These are phyloP conservation scores for Acacia concinna DNA, from an alignment of 331 rosid genomes.

Conservation along the genomic window DNA sequence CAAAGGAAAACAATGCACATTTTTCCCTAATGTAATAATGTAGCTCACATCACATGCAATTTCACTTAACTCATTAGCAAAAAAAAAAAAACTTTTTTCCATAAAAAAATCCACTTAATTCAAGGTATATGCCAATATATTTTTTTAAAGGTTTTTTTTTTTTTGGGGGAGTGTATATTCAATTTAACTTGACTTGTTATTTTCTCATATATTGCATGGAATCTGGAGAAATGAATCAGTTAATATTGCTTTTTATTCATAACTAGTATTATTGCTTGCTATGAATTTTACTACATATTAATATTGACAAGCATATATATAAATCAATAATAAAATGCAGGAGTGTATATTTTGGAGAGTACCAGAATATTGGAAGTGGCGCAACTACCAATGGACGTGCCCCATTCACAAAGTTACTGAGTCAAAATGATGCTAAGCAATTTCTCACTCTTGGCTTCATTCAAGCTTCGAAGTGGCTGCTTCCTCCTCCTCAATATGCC, in stretches of 20 bases:
- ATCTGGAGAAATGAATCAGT: not conserved
- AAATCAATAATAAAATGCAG: slow-evolving; percentile 29
- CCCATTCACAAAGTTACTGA: slow-evolving; percentile 34
- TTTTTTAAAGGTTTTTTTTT: too few relatives aligned
- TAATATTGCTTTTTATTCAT: too few relatives aligned
- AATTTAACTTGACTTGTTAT: not conserved
- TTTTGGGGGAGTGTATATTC: too few relatives aligned
- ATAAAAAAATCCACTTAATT: too few relatives aligned
- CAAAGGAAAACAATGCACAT: too few relatives aligned
- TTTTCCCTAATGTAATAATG: too few relatives aligned
- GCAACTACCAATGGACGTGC: slow-evolving; percentile 4
- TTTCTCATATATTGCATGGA: not conserved
- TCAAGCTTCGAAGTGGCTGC: slow-evolving; percentile 61
- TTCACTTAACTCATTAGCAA: too few relatives aligned
- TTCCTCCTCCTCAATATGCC: slow-evolving; percentile 48
- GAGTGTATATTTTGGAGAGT: slow-evolving; percentile 54
- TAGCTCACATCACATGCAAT: too few relatives aligned
- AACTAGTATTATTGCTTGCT: not conserved
- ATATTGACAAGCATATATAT: not conserved
- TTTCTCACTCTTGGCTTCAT: slow-evolving; percentile 42
- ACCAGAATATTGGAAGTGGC: slow-evolving; percentile 40
- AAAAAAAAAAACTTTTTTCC: too few relatives aligned
- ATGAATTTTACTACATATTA: not conserved
- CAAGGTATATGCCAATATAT: too few relatives aligned
- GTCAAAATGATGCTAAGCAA: slow-evolving; percentile 30